These are phyloP conservation scores for Irpex sp. DNA, from an alignment of 1,284 basidiomycete species.

Conservation along the genomic window DNA sequence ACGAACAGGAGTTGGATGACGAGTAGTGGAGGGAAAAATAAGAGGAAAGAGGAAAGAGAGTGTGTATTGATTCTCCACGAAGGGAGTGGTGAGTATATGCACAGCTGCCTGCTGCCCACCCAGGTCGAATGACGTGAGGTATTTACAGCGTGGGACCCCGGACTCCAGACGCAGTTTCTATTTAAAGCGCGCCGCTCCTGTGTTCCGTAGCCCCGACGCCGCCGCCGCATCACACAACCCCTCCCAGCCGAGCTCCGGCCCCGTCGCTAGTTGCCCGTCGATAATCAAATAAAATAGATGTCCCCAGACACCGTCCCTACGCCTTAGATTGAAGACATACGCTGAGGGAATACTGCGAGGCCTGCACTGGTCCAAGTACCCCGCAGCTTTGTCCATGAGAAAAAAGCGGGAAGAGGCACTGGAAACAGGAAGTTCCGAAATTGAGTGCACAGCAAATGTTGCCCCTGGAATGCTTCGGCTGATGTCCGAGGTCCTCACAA, in stretches of 20 bases:
- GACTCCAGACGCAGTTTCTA: background rate
- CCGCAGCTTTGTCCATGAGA: too few relatives aligned
- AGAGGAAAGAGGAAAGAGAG: constrained; percentile 20
- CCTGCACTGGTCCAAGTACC: too few relatives aligned
- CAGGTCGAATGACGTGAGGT: background rate
- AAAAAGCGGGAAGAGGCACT: too few relatives aligned
- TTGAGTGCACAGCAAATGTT: background rate
- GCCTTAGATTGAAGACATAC: too few relatives aligned
- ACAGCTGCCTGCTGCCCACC: background rate
- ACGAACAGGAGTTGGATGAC: constrained; percentile 8
- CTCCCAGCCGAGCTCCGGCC: too few relatives aligned
- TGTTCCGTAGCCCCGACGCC: too few relatives aligned
- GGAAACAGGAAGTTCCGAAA: too few relatives aligned
- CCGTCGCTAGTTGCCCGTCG: too few relatives aligned
- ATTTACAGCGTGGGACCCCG: background rate
- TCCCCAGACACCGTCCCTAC: too few relatives aligned
- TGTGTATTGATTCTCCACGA: constrained; percentile 15
- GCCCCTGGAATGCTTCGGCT: background rate
- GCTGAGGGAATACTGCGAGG: too few relatives aligned
- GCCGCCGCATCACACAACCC: too few relatives aligned
- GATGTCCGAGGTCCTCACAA: background rate
- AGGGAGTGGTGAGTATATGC: background rate
- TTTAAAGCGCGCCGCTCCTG: background rate
- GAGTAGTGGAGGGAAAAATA: constrained; percentile 11
- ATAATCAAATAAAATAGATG: too few relatives aligned